These are phyloP conservation scores for Cenococcum geophilum DNA, from an alignment of 495 filamentous ascomycete species.

Conservation along the genomic window DNA sequence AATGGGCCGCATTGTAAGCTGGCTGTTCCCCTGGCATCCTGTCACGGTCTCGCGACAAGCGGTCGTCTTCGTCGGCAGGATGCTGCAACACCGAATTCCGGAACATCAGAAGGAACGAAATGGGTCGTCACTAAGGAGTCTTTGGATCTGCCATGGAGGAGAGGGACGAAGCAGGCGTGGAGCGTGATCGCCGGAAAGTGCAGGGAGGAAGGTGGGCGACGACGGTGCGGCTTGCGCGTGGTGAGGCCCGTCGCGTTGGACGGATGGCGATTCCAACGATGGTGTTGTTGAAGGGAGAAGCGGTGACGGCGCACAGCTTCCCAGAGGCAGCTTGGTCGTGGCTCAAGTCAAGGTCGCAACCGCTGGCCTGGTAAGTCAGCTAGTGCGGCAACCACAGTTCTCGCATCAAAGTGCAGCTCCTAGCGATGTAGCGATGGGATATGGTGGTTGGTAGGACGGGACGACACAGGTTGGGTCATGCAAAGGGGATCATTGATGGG, in stretches of 20 bases:
- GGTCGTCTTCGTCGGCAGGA: conserved; percentile 32
- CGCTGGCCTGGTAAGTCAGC: conserved; percentile 14
- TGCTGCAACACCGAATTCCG: conserved; percentile 28
- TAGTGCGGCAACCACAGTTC: conserved; percentile 13
- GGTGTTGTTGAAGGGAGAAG: conserved; percentile 2
- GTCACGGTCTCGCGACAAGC: conserved; percentile 30
- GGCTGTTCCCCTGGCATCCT: conserved; percentile 31
- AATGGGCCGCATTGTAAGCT: conserved; percentile 29
- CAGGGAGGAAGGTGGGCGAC: neutral
- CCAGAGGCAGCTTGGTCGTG: conserved; percentile 10
- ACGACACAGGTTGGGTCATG: neutral
- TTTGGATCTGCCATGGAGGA: neutral
- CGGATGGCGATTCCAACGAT: conserved; percentile 3
- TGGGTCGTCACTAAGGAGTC: neutral
- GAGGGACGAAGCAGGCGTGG: neutral
- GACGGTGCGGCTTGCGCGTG: conserved; percentile 11
- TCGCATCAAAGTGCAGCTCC: neutral
- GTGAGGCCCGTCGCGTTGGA: neutral
- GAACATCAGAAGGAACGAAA: conserved; percentile 13
- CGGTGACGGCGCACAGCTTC: neutral
- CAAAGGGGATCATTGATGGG: neutral
- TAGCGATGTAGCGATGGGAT: neutral
- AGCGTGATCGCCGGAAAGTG: neutral
- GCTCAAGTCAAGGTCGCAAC: neutral
- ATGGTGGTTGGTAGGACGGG: neutral